Evolutionary conservation across 257 asterid genomes (phyloP), one percentile per base, ranked within the genome.

Genomic region (Jasminum sambac): DNA sequence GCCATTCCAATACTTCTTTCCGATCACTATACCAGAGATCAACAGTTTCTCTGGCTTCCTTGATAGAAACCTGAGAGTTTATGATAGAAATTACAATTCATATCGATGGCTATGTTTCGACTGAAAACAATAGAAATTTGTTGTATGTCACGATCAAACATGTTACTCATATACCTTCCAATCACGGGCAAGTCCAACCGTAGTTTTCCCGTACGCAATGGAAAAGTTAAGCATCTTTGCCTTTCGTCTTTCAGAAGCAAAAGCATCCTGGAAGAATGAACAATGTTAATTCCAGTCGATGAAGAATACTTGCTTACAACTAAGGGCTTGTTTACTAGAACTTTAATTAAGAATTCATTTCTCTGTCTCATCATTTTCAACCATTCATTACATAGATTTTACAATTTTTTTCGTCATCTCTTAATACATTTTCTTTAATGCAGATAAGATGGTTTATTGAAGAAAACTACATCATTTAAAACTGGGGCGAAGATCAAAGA

Each of bases 201-300:
- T 60, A 11, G 99, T 95, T 85, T 91, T 91, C 60, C 99, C 99
- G 37, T 95, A 95, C 2, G 99, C 99, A 46, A 95, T 95, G 79
- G 99, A 95, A 74, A 95, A 95, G 81, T 95, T 95, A 6, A 95
- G 99, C 99, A 95, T 95, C 90, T 95, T 95, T 40, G 98, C 98
- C 81, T 89, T 95, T 80, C 99, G 88, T 84, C 98, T 88, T 88
- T 91, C 99, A 74, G 99, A 84, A 46, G 89, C 96, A 83, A 90
- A 93, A 46, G 96, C 92, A 83, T 93, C 97, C 98, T 95, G 85
- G 48, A 72, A 57, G 46, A 68, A 58, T 46, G 75, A 44, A 76
- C 75, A 16, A 38, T 26, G 23, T 34, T 42, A 14, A 7, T 36
- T 73, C 64, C 61, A 66, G 25, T 48, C 46, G 50, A 65, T 74